Evolutionary conservation across 2,329 filamentous ascomycete genomes (phyloP).

Genomic region (Fonsecaea erecta): DNA sequence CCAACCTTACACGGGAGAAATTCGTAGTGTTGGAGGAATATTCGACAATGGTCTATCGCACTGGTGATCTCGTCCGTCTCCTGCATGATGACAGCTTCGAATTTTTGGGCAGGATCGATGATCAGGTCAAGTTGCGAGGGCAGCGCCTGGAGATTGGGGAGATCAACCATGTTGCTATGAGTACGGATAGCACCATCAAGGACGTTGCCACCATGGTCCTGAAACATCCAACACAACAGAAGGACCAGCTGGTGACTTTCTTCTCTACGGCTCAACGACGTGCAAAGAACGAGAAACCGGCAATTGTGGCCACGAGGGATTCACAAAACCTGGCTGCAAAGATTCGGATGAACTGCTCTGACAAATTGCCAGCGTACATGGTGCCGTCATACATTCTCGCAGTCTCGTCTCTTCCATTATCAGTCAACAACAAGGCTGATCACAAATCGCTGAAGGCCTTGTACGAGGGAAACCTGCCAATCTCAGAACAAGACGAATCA

Average conservation of each 20-base stretch:
- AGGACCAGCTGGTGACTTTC: slow-evolving; percentile 83
- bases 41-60: slow-evolving; percentile 75
- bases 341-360: slow-evolving; percentile 67
- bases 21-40: slow-evolving; percentile 69
- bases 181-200: slow-evolving; percentile 60
- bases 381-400: slow-evolving; percentile 81
- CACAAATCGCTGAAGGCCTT: slow-evolving; percentile 69
- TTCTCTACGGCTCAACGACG: slow-evolving; percentile 47
- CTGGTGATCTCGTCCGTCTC: slow-evolving; percentile 83
- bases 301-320: slow-evolving; percentile 47
- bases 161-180: slow-evolving; percentile 81
- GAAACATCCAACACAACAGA: slow-evolving; percentile 72
- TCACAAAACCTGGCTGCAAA: slow-evolving; percentile 49
- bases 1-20: slow-evolving; percentile 74
- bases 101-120: slow-evolving; percentile 85
- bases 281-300: slow-evolving; percentile 28
- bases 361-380: slow-evolving; percentile 81
- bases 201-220: slow-evolving; percentile 79
- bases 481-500: slow-evolving; percentile 63
- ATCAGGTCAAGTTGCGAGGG: slow-evolving; percentile 88
- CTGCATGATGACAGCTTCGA: slow-evolving; percentile 81
- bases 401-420: slow-evolving; percentile 74
- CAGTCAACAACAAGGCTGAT: slow-evolving; percentile 88
- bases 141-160: slow-evolving; percentile 89
- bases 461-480: slow-evolving; percentile 60